Evolutionary conservation across 306 rosid genomes (phyloP).

Genomic region (Spatholobus suberectus): DNA sequence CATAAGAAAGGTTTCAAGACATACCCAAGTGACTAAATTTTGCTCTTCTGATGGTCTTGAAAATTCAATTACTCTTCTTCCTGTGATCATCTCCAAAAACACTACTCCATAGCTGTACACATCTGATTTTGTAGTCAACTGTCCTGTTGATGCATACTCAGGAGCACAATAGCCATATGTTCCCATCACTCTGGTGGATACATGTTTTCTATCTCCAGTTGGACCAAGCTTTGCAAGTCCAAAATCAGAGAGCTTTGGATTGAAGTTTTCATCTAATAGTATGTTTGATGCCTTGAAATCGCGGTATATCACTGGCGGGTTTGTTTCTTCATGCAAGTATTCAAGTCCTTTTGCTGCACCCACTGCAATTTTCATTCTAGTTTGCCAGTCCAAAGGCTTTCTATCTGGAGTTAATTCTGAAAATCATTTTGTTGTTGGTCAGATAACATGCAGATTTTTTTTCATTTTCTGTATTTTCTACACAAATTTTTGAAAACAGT

Average conservation of each 20-base stretch:
- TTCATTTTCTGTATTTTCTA: neutral
- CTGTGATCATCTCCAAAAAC: conserved; percentile 83
- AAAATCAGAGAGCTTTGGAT: conserved; percentile 87
- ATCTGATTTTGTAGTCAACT: conserved; percentile 79
- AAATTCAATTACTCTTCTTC: conserved; percentile 84
- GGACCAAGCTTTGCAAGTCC: conserved; percentile 95
- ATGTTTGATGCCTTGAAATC: conserved; percentile 93
- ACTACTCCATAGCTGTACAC: conserved; percentile 90
- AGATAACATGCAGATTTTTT: neutral
- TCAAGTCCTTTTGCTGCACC: conserved; percentile 95
- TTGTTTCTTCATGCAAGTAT: conserved; percentile 74
- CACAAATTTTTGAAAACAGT: neutral
- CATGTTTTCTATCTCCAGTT: conserved; percentile 68
- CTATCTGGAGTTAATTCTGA: conserved; percentile 51
- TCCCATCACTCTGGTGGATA: conserved; percentile 97
- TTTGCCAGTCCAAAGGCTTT: conserved; percentile 73
- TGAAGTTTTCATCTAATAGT: conserved; percentile 68
- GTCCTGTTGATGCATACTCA: conserved; percentile 86
- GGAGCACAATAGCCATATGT: conserved; percentile 98
- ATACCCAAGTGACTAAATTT: conserved; percentile 84
- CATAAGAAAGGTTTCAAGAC: conserved; percentile 30
- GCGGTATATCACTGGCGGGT: conserved; percentile 88
- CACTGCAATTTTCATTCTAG: conserved; percentile 80
- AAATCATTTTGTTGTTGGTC: conserved; percentile 11
- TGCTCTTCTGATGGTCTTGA: conserved; percentile 70